Evolutionary conservation across 345 rosid genomes (phyloP), one percentile per base, ranked within the genome.

Genomic region (Rhizophora mangle): DNA sequence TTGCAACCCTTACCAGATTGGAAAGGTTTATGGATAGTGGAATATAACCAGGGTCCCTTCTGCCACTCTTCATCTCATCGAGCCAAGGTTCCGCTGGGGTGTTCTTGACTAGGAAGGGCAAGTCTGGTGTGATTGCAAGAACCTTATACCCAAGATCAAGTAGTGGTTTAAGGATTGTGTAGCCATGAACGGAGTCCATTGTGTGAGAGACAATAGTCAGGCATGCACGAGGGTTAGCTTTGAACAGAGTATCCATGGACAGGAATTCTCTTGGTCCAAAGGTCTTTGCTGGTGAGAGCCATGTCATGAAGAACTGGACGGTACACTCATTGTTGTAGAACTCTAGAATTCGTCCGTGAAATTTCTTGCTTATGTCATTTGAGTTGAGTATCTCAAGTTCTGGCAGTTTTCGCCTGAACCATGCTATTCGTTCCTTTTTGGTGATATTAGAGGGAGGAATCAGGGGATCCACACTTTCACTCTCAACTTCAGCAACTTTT

Each of bases 341-440:
- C 22, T 13, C 51, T 52, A 27, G 58, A 54, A 68, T n/a, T 26
- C 71, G 32, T 21, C 52, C 63, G 6, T 68, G 71, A 32, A 68
- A 68, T 59, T 68, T 58, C 54, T 57, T 16, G 20, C 63, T 68
- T 39, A 58, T 43, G n/a, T 68, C 63, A 19, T 37, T 68, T n/a
- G 64, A 68, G 16, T 68, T 56, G n/a, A 68, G 71, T 29, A 68
- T 37, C 30, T 68, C 71, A 30, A 58, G 63, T 27, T 68, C 63
- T 4, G 55, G 71, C 36, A 58, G 63, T 47, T 68, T 39, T n/a
- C 49, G 8, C 5, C 71, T 37, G 34, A 58, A 27, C 71, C 64
- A 68, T 13, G n/a, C 24, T 13, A 68, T 57, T 32, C 64, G 58
- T 55, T 37, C 71, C 1, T 6, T 36, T 43, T 18, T 58, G 22